phyloP scores from a whole-genome alignment of 2,329 filamentous ascomycete genomes.

The Cladosporium velox region DNA sequence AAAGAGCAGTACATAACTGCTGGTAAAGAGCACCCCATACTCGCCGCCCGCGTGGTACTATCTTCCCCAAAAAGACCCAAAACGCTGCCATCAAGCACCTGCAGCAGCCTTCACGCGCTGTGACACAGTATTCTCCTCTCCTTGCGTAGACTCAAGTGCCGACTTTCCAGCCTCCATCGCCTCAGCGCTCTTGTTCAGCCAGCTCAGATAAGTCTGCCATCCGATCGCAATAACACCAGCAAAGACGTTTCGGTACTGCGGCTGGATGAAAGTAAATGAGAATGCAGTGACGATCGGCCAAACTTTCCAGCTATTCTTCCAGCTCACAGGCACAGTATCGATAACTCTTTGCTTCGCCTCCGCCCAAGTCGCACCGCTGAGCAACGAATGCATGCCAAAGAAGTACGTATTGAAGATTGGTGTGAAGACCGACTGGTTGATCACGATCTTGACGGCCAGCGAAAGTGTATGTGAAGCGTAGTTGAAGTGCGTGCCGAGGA shows the following conservation, averaged over 20 bases:
- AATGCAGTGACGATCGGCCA: conserved; percentile 89
- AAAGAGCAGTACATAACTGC: neutral
- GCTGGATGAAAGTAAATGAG: conserved; percentile 78
- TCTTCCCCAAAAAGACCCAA: neutral
- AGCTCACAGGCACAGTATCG: conserved; percentile 73
- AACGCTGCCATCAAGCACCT: neutral
- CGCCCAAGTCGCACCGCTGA: conserved; percentile 60
- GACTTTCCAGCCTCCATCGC: conserved; percentile 25
- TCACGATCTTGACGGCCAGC: conserved; percentile 71
- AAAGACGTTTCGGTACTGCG: conserved; percentile 80
- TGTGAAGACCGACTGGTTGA: conserved; percentile 81
- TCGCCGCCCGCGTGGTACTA: neutral
- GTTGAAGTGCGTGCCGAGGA: conserved; percentile 80
- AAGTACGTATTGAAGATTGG: conserved; percentile 61
- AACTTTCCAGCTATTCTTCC: conserved; percentile 78
- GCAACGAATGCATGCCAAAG: conserved; percentile 53
- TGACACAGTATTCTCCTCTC: conserved; percentile 14
- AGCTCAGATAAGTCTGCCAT: conserved; percentile 90
- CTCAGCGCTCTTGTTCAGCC: conserved; percentile 74
- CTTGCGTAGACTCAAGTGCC: conserved; percentile 3
- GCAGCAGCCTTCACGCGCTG: conserved; percentile 20
- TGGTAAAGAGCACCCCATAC: neutral
- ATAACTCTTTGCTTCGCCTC: conserved; percentile 71
- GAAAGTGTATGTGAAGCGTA: conserved; percentile 72
- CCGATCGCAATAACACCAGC: conserved; percentile 74